Conservation (phyloP, 495 filamentous ascomycete genomes). For the Neurospora sp. region DNA sequence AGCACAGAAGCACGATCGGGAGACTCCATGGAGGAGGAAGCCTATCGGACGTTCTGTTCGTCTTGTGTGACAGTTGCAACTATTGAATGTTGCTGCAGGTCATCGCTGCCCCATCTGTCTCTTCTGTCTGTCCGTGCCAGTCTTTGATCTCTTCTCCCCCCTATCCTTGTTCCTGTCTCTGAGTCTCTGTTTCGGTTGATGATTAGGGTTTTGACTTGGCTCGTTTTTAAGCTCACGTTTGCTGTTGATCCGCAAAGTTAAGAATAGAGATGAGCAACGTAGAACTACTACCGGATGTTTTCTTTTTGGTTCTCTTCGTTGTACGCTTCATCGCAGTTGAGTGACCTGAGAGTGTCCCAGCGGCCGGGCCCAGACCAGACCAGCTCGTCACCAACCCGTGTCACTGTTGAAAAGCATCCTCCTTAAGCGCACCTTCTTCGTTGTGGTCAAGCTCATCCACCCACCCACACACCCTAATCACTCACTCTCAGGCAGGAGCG, state of each 20-base stretch:
- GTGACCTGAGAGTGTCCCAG: background rate
- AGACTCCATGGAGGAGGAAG: slow-evolving; percentile 1
- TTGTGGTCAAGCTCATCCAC: background rate
- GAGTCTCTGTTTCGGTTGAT: background rate
- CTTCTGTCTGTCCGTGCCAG: background rate
- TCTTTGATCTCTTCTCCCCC: background rate
- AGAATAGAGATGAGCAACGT: background rate
- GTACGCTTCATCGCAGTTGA: background rate
- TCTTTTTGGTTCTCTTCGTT: background rate
- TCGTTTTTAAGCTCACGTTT: background rate
- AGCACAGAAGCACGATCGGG: slow-evolving; percentile 4
- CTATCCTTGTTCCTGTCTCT: background rate
- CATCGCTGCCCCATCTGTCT: background rate
- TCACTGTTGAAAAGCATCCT: background rate
- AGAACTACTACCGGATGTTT: background rate
- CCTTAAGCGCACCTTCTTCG: background rate
- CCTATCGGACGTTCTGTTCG: background rate
- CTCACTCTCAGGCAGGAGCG: background rate
- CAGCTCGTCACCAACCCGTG: background rate
- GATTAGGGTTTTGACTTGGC: background rate
- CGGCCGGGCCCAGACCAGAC: background rate
- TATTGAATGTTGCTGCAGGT: background rate
- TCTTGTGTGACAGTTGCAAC: background rate
- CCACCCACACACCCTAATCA: background rate
- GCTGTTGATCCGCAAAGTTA: background rate